Base-by-base conservation (phyloP, 1,139 yeast species). In the Diutina sp. region DNA sequence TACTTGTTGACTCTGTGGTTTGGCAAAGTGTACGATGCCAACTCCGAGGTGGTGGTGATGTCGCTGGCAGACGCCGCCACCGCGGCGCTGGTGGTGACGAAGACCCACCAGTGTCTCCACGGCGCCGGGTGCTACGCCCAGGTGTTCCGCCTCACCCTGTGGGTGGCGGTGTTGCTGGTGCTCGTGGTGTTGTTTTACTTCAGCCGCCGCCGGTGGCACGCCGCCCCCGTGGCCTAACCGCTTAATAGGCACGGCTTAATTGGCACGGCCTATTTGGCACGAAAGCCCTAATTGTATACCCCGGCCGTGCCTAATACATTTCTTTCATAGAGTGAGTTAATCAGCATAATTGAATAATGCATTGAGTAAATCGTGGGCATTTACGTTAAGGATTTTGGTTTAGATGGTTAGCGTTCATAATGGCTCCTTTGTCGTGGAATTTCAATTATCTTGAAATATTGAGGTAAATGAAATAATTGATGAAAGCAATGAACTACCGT, bases 1-100 rank as follows among this genome's bases (percentile, higher is more conserved):
- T 74, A 73, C 60, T 70, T 74, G 58, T 73, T 81, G 60, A 81
- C 83, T 25, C 71, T 72, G 46, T 65, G 77, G 52, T 82, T 82
- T 66, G 87, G 86, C 2, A 63, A 67, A 46, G 72, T 75, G 18
- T 82, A 78, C 63, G 87, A 82, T 63, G 66, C 74, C 3, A 70
- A 78, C 56, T 67, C 78, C 0, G 46, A 38, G 35, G 54, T 21
- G 46, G 46, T 51, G 54, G 35, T 38, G 45, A 21, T 38, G 29
- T 12, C 46, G 29, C 12, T 38, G 46, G 11, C 29, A 32, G 46
- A 38, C 21, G 46, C 32, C 9, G 46, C 46, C 16, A 35, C 16
- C 11, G 44, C 16, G 46, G 45, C 45, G 18, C 35, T 41, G 32
- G 54, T 51, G 32, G 41, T n/a, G 14, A 14, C 46, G 8, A 41